These are phyloP conservation scores for Parastagonospora nodorum DNA, from an alignment of 2,329 filamentous ascomycete species.

Conservation along the genomic window DNA sequence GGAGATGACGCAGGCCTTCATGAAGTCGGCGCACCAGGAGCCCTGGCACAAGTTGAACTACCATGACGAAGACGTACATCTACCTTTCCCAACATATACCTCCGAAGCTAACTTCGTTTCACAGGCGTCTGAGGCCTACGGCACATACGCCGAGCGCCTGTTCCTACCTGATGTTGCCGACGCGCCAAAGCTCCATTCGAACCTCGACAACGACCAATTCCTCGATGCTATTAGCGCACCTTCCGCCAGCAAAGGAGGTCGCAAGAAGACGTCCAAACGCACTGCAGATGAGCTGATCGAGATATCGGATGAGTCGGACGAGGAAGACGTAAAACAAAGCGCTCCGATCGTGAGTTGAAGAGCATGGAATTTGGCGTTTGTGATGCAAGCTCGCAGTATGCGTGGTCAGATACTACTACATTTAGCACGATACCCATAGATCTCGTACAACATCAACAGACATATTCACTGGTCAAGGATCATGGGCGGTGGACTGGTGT, in stretches of 20 bases:
- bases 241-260: conserved; percentile 45
- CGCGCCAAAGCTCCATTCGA: conserved; percentile 57
- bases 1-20: conserved; percentile 74
- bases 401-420: conserved; percentile 1
- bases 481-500: not conserved
- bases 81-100: not conserved
- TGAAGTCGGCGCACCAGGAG: conserved; percentile 80
- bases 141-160: conserved; percentile 74
- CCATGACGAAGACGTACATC: conserved; percentile 73
- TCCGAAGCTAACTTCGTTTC: conserved; percentile 4
- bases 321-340: conserved; percentile 15
- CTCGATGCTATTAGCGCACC: conserved; percentile 67
- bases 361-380: not conserved
- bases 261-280: conserved; percentile 44
- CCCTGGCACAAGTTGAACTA: conserved; percentile 80
- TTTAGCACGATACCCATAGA: conserved; percentile 8
- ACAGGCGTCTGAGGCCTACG: conserved; percentile 72
- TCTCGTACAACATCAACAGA: not conserved
- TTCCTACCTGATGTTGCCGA: conserved; percentile 57
- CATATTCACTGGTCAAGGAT: not conserved
- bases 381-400: not conserved
- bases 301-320: conserved; percentile 41
- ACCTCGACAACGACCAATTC: conserved; percentile 63
- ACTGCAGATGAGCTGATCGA: conserved; percentile 31
- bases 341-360: conserved; percentile 8